These are phyloP conservation scores for Coemansia sp. DNA, from an alignment of 192 early-diverging fungal genomes.

Conservation along the genomic window DNA sequence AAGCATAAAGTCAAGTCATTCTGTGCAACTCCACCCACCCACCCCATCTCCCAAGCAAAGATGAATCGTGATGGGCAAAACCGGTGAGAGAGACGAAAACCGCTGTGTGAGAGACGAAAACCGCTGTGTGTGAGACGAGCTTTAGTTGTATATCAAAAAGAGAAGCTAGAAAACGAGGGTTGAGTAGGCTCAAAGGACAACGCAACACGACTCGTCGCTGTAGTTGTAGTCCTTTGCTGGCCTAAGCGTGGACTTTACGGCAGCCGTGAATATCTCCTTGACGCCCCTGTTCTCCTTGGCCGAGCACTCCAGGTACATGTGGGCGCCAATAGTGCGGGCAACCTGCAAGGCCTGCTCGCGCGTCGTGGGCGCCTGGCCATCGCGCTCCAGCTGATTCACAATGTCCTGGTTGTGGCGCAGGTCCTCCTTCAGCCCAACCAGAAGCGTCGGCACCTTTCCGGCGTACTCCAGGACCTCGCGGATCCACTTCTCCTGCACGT, in stretches of 20 bases:
- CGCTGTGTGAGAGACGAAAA: too few relatives aligned
- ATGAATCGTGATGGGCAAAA: too few relatives aligned
- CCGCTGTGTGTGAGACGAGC: too few relatives aligned
- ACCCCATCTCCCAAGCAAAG: too few relatives aligned
- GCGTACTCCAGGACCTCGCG: constrained; percentile 48
- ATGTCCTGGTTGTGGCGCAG: constrained; percentile 41
- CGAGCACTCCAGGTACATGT: constrained; percentile 90
- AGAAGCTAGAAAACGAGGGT: background rate
- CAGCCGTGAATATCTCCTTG: constrained; percentile 81
- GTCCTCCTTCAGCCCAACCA: constrained; percentile 57
- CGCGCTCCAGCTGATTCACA: constrained; percentile 40
- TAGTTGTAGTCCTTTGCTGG: constrained; percentile 11
- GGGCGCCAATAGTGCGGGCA: constrained; percentile 83
- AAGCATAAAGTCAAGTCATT: too few relatives aligned
- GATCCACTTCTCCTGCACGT: constrained; percentile 62
- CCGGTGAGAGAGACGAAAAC: too few relatives aligned
- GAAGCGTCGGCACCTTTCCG: constrained; percentile 23
- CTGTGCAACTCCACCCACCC: too few relatives aligned
- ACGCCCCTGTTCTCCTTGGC: constrained; percentile 83
- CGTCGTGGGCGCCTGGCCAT: constrained; percentile 51
- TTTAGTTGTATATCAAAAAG: too few relatives aligned
- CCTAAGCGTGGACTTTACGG: constrained; percentile 45
- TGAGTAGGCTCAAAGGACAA: constrained; percentile 18
- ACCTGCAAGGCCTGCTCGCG: constrained; percentile 67
- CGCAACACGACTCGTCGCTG: constrained; percentile 30